Evolutionary conservation across 192 early-diverging fungal species (phyloP), one percentile per base, ranked within the genome.

Genomic region (Coemansia sp.): DNA sequence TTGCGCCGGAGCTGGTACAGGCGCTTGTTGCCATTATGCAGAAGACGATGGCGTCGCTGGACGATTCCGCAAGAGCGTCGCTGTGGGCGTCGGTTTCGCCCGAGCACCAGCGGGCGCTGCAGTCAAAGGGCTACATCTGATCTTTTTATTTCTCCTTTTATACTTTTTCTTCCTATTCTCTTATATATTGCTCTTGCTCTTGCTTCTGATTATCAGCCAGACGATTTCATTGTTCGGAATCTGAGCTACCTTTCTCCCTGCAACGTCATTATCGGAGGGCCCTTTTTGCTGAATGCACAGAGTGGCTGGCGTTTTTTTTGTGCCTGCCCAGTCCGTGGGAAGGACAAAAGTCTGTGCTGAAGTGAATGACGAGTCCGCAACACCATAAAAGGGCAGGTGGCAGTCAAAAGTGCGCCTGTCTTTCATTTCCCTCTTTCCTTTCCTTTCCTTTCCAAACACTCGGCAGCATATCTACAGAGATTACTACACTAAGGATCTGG

Each of bases 31-130:
- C 10, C 23, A 37, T 77, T 0, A 68, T 83, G 56, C 65, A 71
- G 49, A 56, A 48, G 13, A 72, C 75, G 16, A 42, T 83, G 39
- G 23, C 61, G 39, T 41, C 72, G 26, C 61, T 83, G n/a, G 80
- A 77, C 64, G 72, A 69, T 23, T 48, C 62, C 5, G 72, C 69
- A 18, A 67, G 63, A 41, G 72, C 72, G 0, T 59, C 56, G 26
- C 48, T 83, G 72, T 83, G 80, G 80, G 60, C 71, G 11, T 71
- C 68, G 64, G 71, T 83, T 32, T 63, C 80, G 60, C 66, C 59
- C 6, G 75, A 74, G 53, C 80, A 83, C 63, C 75, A 74, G 80
- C 71, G 75, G 66, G 80, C 75, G 45, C 60, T 83, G 71, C 75
- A 71, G 72, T 38, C 70, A 43, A 76, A 73, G 71, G 74, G 74